Evolutionary conservation across 2,329 filamentous ascomycete species (phyloP).

Genomic region (Hypomyces rosellus): DNA sequence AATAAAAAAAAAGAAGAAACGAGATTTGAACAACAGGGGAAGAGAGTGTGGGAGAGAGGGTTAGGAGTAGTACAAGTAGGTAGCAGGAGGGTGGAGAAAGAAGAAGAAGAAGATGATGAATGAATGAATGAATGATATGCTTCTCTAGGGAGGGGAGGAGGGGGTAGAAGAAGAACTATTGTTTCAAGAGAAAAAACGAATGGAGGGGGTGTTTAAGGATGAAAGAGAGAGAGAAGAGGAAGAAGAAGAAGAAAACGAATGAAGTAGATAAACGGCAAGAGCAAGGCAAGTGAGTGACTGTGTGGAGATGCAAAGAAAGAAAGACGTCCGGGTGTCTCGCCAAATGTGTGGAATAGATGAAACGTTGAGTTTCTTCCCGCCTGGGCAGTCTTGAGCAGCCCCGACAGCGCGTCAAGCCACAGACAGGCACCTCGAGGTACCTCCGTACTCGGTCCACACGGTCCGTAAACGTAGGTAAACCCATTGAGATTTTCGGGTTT

Average conservation of each 20-base stretch:
- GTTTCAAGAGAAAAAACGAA: not conserved
- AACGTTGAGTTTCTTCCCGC: too few relatives aligned
- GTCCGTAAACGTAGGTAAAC: too few relatives aligned
- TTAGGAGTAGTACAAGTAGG: slow-evolving; percentile 7
- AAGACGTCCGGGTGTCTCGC: not conserved
- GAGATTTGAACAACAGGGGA: slow-evolving; percentile 14
- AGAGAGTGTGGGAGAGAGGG: slow-evolving; percentile 17
- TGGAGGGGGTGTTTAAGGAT: not conserved
- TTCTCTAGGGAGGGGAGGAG: not conserved
- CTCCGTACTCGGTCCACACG: too few relatives aligned
- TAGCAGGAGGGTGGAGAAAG: slow-evolving; percentile 9
- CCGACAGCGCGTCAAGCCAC: not conserved
- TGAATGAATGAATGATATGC: not conserved
- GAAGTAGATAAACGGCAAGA: slow-evolving; percentile 7
- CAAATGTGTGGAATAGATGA: too few relatives aligned
- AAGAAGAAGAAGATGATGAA: not conserved
- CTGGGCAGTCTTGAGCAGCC: too few relatives aligned
- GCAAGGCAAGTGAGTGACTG: too few relatives aligned
- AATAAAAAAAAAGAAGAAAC: slow-evolving; percentile 8
- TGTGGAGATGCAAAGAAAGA: not conserved
- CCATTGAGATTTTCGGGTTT: too few relatives aligned
- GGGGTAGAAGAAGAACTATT: not conserved
- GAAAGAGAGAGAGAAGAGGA: slow-evolving; percentile 5
- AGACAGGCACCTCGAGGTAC: too few relatives aligned
- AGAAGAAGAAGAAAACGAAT: slow-evolving; percentile 5